Evolutionary conservation across 352 stramenopile genomes (phyloP).

Genomic region (Globisporangium mamillatum): DNA sequence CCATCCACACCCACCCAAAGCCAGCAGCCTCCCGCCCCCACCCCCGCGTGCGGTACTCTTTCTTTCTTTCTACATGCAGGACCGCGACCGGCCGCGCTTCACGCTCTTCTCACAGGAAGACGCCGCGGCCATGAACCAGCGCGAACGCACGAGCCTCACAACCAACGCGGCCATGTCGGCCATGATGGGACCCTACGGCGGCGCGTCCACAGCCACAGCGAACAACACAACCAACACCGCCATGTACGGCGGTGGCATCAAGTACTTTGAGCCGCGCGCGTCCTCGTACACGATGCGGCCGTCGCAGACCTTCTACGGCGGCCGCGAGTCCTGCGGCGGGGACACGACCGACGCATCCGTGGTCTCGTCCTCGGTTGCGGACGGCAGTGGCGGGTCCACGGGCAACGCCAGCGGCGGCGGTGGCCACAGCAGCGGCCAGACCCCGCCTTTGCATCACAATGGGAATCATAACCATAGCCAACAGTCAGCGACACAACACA

Average conservation of each 20-base stretch:
- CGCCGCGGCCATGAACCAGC: slow-evolving; percentile 65
- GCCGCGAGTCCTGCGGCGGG: slow-evolving; percentile 25
- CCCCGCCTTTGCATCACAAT: not conserved
- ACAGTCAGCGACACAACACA: not conserved
- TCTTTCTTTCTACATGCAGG: slow-evolving; percentile 16
- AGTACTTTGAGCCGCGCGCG: slow-evolving; percentile 23
- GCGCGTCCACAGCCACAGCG: not conserved
- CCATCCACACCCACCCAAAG: not conserved
- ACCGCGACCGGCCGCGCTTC: slow-evolving; percentile 52
- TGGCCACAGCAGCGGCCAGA: not conserved
- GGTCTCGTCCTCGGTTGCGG: slow-evolving; percentile 53
- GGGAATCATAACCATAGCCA: slow-evolving; percentile 2
- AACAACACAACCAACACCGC: slow-evolving; percentile 7
- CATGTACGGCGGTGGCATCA: slow-evolving; percentile 16
- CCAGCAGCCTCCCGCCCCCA: not conserved
- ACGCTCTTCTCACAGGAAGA: slow-evolving; percentile 72
- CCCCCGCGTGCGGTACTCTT: not conserved
- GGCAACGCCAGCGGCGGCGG: slow-evolving; percentile 17
- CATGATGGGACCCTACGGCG: not conserved
- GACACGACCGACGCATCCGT: slow-evolving; percentile 57
- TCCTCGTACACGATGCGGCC: slow-evolving; percentile 57
- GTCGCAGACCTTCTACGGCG: slow-evolving; percentile 61
- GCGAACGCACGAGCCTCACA: slow-evolving; percentile 49
- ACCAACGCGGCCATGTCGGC: not conserved
- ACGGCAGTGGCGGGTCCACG: slow-evolving; percentile 40